A percentile compares a stretch with the other conserved stretches of the same genome.
Evolutionary conservation across 2,329 filamentous ascomycete species (phyloP).

Genomic region (Tolypocladium paradoxum): DNA sequence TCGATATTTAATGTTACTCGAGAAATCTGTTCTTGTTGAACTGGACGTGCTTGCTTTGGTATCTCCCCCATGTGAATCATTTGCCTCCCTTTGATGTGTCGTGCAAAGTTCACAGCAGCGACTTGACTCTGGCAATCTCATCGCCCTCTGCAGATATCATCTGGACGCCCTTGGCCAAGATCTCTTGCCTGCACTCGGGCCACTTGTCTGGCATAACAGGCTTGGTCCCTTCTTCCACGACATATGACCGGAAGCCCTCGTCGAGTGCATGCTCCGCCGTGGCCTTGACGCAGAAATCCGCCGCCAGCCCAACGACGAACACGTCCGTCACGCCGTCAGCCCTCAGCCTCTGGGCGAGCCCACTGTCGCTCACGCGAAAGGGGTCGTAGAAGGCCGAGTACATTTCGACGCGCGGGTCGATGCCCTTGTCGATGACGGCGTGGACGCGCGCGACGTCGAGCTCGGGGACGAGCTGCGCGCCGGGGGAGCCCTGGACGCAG

Average conservation of each 20-base stretch:
- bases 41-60: neutral
- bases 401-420: conserved; percentile 69
- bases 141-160: conserved; percentile 36
- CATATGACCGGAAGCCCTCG: conserved; percentile 65
- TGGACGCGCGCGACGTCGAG: conserved; percentile 53
- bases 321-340: conserved; percentile 59
- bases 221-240: conserved; percentile 69
- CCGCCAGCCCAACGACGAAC: conserved; percentile 75
- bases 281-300: conserved; percentile 77
- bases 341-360: conserved; percentile 48
- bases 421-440: conserved; percentile 66
- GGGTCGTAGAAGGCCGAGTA: conserved; percentile 86
- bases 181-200: conserved; percentile 40
- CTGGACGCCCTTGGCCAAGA: conserved; percentile 48
- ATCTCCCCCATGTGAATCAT: neutral
- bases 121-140: conserved; percentile 12
- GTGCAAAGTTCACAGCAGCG: neutral
- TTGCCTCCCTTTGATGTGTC: neutral
- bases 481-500: conserved; percentile 66
- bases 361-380: conserved; percentile 55
- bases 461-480: conserved; percentile 64
- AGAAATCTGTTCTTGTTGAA: neutral
- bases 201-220: conserved; percentile 56
- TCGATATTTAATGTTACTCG: neutral
- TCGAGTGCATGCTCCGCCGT: conserved; percentile 69